Evolutionary conservation across 2,329 filamentous ascomycete species (phyloP).

Genomic region (Penicillium fuscoglaucum): DNA sequence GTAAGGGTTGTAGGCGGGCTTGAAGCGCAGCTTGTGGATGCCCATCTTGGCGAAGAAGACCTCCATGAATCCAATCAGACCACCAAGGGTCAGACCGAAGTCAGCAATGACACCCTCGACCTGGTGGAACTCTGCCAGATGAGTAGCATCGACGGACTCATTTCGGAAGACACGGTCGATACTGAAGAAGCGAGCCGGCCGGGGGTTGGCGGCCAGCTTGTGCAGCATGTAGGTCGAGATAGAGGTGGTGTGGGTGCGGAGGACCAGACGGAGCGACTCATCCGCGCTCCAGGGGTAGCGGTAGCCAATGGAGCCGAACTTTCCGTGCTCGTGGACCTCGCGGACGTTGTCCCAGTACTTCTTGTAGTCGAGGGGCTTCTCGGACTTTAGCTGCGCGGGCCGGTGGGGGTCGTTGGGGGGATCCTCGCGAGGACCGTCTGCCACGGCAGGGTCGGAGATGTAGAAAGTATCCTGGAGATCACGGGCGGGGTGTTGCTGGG

Average conservation of each 20-base stretch:
- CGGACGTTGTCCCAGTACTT: conserved; percentile 86
- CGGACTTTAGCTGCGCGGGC: conserved; percentile 32
- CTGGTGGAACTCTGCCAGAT: conserved; percentile 97
- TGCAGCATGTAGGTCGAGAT: conserved; percentile 89
- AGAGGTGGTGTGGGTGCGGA: conserved; percentile 94
- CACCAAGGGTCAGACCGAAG: conserved; percentile 87
- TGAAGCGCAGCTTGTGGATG: conserved; percentile 83
- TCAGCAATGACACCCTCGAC: conserved; percentile 98
- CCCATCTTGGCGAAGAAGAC: conserved; percentile 97
- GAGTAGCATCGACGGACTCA: conserved; percentile 94
- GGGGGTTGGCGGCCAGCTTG: conserved; percentile 79
- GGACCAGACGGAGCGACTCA: conserved; percentile 81
- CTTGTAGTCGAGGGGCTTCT: conserved; percentile 66
- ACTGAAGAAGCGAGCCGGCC: conserved; percentile 93
- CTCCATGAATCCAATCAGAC: conserved; percentile 90
- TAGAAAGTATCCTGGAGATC: conserved; percentile 99
- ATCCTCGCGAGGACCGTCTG: conserved; percentile 65
- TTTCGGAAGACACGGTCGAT: conserved; percentile 99
- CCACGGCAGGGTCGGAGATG: conserved; percentile 80
- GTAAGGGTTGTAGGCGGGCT: conserved; percentile 94
- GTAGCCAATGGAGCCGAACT: conserved; percentile 94
- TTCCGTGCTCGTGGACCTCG: conserved; percentile 84
- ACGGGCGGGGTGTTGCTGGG: conserved; percentile 94
- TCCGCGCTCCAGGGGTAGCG: conserved; percentile 90
- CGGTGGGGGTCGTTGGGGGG: conserved; percentile 45